Evolutionary conservation across 1,139 yeast species (phyloP).

Genomic region (Yamadazyma atlantica): DNA sequence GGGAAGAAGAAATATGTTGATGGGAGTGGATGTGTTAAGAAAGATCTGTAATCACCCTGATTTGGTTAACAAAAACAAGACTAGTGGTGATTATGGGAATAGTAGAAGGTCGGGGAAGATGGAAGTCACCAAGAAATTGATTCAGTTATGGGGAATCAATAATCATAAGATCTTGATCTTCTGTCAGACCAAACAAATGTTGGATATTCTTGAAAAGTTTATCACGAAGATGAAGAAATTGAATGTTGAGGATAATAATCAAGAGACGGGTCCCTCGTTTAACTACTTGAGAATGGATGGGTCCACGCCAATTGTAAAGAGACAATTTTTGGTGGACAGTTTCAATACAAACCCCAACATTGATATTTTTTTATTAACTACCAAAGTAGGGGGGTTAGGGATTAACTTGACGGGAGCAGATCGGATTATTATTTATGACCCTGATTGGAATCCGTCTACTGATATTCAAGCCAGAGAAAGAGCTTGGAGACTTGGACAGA

Average conservation of each 20-base stretch:
- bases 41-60: slow-evolving; percentile 98
- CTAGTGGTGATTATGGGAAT: slow-evolving; percentile 58
- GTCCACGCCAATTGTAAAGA: slow-evolving; percentile 69
- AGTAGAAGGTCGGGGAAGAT: slow-evolving; percentile 81
- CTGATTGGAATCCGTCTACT: slow-evolving; percentile 98
- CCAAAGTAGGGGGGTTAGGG: slow-evolving; percentile 95
- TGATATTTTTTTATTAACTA: slow-evolving; percentile 76
- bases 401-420: slow-evolving; percentile 95
- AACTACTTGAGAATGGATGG: slow-evolving; percentile 91
- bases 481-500: slow-evolving; percentile 97
- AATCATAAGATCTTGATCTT: slow-evolving; percentile 79
- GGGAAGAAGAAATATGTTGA: slow-evolving; percentile 79
- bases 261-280: slow-evolving; percentile 20
- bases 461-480: slow-evolving; percentile 96
- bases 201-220: slow-evolving; percentile 75
- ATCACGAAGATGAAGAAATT: slow-evolving; percentile 37
- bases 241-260: slow-evolving; percentile 20
- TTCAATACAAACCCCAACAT: slow-evolving; percentile 65
- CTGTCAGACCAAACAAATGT: slow-evolving; percentile 93
- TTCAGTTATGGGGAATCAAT: slow-evolving; percentile 75
- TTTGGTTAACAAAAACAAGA: slow-evolving; percentile 50
- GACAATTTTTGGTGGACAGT: slow-evolving; percentile 78
- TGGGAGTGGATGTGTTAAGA: slow-evolving; percentile 86
- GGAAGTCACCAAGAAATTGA: slow-evolving; percentile 78
- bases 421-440: slow-evolving; percentile 90